Base-by-base conservation (phyloP, 2,329 filamentous ascomycete species). In the Xylaria sp. region DNA sequence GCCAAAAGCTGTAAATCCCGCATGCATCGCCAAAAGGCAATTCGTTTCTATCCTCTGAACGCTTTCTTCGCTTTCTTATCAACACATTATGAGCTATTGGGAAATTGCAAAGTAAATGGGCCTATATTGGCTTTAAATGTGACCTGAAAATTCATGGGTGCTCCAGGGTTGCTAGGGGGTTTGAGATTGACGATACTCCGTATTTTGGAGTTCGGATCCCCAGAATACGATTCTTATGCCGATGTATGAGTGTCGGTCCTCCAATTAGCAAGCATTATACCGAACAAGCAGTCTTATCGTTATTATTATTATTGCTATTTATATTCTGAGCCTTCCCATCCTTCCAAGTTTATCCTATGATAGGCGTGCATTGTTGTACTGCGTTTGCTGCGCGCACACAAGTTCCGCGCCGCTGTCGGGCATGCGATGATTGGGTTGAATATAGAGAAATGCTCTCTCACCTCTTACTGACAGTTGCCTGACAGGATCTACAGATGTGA, bases 171-270 rank as follows among this genome's bases (percentile, higher is more conserved):
- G 53, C 36, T n/a, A 3, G 42, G 36, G 7, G 36, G 27, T 44
- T 58, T 47, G 38, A 58, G 54, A 39, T 51, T 57, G 42, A 50
- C 51, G 6, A 15, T 38, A 50, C 36, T 51, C 61, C 44, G 27
- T 49, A 17, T 15, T 54, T 36, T 47, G 17, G 45, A 45, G 20
- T 33, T 36, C 61, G 61, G 54, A 57, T 36, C 54, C 44, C 61
- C 44, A 42, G 29, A 20, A 20, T 11, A 55, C 22, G 33, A 29
- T 25, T 27, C 53, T 42, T 42, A 36, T 49, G 31, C 42, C 36
- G 39, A 27, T 20, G 5, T 31, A 10, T 51, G 45, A 15, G 42
- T 11, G n/a, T 15, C 44, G 9, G 25, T 20, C 5, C 20, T 39
- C 50, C 60, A 62, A 56, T 56, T 42, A 38, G 27, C 1, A 36